phyloP scores from a whole-genome alignment of 495 filamentous ascomycete genomes.

The Daldinia vernicosa region DNA sequence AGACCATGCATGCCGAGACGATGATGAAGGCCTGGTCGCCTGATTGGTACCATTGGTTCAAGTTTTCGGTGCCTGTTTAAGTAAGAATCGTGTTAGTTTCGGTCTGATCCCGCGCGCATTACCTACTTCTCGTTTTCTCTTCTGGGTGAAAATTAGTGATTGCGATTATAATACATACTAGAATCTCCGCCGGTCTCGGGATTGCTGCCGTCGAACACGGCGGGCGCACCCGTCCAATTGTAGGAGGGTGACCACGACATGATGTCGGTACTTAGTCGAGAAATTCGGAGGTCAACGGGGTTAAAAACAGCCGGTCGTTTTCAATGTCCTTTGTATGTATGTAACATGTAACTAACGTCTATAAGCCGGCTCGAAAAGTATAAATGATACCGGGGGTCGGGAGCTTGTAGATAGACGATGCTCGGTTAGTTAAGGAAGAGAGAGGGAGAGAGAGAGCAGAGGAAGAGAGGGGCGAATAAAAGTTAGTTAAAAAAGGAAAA shows the following conservation, averaged over 20 bases:
- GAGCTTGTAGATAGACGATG: background rate
- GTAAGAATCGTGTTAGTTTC: constrained; percentile 23
- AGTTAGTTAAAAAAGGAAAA: background rate
- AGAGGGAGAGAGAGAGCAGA: background rate
- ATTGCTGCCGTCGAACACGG: constrained; percentile 79
- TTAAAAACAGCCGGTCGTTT: background rate
- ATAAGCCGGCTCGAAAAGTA: background rate
- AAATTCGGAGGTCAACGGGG: background rate
- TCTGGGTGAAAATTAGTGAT: background rate
- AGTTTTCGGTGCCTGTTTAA: constrained; percentile 71
- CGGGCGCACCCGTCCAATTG: constrained; percentile 81
- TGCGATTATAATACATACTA: constrained; percentile 63
- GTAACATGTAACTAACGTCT: too few species aligned
- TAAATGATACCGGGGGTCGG: background rate
- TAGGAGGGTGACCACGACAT: constrained; percentile 70
- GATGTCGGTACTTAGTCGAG: constrained; percentile 26
- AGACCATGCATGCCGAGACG: constrained; percentile 89
- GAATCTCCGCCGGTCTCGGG: constrained; percentile 78
- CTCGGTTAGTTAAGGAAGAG: background rate
- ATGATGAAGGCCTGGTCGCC: constrained; percentile 86
- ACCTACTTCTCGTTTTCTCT: background rate
- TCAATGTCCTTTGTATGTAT: background rate
- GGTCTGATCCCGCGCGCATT: background rate
- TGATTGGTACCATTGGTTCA: constrained; percentile 84
- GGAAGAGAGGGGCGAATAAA: constrained; percentile 9